Conservation (phyloP, 2,329 filamentous ascomycete species). For the Curvularia spicifera region DNA sequence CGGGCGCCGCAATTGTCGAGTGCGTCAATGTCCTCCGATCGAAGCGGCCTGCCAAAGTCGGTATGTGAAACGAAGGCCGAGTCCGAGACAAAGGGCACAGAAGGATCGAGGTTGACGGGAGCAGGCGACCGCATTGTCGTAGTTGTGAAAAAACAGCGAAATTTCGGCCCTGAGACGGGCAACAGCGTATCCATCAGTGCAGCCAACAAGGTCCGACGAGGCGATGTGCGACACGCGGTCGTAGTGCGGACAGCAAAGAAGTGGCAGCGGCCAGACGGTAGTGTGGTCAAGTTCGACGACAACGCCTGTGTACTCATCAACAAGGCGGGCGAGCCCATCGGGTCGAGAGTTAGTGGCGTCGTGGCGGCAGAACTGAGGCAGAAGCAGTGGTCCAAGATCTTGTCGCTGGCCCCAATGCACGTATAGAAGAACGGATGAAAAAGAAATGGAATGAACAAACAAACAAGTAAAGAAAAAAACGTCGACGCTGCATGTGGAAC, state of each 20-base stretch:
- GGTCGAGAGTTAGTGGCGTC: constrained; percentile 75
- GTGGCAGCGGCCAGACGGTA: constrained; percentile 85
- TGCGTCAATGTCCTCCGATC: constrained; percentile 92
- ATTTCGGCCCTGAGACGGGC: constrained; percentile 72
- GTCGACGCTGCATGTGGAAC: constrained; percentile 1
- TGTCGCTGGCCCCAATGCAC: constrained; percentile 90
- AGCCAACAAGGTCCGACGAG: constrained; percentile 92
- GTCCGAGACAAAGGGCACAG: background rate
- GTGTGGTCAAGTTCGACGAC: constrained; percentile 91
- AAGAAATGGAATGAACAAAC: constrained; percentile 1
- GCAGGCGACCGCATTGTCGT: constrained; percentile 95
- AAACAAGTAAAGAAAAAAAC: background rate
- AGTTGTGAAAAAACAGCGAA: constrained; percentile 94
- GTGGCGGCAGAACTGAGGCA: constrained; percentile 88
- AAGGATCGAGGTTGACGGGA: constrained; percentile 17
- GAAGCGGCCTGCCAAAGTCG: constrained; percentile 86
- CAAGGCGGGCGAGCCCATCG: constrained; percentile 94
- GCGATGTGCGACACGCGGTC: constrained; percentile 94
- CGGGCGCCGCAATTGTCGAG: constrained; percentile 94
- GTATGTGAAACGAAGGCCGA: constrained; percentile 58
- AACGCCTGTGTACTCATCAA: constrained; percentile 98
- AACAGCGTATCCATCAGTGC: constrained; percentile 74
- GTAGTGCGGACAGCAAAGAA: constrained; percentile 91
- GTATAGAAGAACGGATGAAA: constrained; percentile 55
- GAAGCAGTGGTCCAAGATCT: constrained; percentile 97